Percentiles rank a stretch among this genome's conserved stretches.
Conservation (phyloP, 441 rosid genomes). For the Hura crepitans region DNA sequence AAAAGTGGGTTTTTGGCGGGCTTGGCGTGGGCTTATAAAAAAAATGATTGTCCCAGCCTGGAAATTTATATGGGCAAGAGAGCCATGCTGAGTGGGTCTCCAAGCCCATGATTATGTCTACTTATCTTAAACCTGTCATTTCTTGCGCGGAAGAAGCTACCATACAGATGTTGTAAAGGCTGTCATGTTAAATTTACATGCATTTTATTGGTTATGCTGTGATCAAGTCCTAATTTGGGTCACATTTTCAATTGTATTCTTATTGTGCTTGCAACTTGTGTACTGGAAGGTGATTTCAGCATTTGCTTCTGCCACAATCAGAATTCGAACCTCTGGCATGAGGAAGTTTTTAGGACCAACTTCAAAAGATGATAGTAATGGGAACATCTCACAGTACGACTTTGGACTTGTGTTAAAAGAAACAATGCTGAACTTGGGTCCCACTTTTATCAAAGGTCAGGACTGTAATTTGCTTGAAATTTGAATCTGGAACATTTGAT, state of each 20-base stretch:
- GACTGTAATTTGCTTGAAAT: constrained; percentile 20
- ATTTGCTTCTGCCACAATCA: constrained; percentile 63
- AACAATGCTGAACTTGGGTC: constrained; percentile 80
- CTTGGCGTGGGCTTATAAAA: too few relatives aligned
- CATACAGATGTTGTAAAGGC: not conserved
- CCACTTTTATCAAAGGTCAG: constrained; percentile 94
- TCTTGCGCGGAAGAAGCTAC: not conserved
- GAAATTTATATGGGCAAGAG: too few relatives aligned
- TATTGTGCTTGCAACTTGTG: constrained; percentile 28
- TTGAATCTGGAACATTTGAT: constrained; percentile 8
- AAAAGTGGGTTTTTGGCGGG: too few relatives aligned
- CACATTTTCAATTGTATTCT: not conserved
- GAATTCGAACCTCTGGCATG: constrained; percentile 53
- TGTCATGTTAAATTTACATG: not conserved
- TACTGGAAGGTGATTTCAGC: constrained; percentile 61
- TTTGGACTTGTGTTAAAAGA: constrained; percentile 82
- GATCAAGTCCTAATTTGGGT: not conserved
- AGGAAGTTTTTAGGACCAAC: constrained; percentile 30
- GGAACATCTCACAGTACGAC: constrained; percentile 48
- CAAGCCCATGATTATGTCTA: too few relatives aligned
- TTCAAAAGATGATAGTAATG: constrained; percentile 35
- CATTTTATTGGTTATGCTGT: not conserved
- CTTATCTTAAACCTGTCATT: not conserved
- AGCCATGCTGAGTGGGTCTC: too few relatives aligned
- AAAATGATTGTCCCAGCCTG: too few relatives aligned